These are phyloP conservation scores for Oryza australiensis DNA, from an alignment of 176 grass and related monocot species.

Conservation along the genomic window DNA sequence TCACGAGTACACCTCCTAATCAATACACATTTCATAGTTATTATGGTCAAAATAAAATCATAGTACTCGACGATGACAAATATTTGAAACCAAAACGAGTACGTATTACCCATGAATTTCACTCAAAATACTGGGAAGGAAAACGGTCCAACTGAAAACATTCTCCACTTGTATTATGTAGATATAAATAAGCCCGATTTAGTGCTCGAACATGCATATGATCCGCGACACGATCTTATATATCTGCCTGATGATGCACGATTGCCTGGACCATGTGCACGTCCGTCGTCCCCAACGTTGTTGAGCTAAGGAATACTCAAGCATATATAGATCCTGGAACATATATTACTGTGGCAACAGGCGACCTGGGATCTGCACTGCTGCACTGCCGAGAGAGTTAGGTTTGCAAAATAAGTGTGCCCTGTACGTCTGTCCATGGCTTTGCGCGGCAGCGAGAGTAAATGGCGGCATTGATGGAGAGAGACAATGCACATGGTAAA, in stretches of 20 bases:
- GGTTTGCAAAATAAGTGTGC: conserved; percentile 15
- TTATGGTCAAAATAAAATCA: too few species aligned
- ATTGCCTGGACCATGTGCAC: background rate
- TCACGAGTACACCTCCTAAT: too few species aligned
- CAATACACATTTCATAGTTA: too few species aligned
- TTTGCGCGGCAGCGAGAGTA: background rate
- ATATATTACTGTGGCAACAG: background rate
- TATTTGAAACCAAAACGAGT: background rate
- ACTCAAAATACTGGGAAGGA: background rate
- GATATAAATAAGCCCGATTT: background rate
- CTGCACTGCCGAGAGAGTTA: too few species aligned
- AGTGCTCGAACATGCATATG: background rate
- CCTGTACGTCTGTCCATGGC: too few species aligned
- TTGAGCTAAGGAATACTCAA: background rate
- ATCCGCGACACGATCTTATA: background rate
- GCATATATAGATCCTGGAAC: background rate
- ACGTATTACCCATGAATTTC: background rate
- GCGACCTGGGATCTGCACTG: background rate
- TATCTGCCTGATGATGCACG: background rate
- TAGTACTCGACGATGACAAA: background rate
- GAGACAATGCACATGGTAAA: background rate
- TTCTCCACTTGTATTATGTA: background rate
- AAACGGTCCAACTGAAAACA: background rate
- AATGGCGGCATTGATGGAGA: conserved; percentile 17
- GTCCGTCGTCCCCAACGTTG: background rate